Percentiles rank a stretch among this genome's conserved stretches.
Conservation (phyloP, 208 protist species). For the Phytomonas sp. region DNA sequence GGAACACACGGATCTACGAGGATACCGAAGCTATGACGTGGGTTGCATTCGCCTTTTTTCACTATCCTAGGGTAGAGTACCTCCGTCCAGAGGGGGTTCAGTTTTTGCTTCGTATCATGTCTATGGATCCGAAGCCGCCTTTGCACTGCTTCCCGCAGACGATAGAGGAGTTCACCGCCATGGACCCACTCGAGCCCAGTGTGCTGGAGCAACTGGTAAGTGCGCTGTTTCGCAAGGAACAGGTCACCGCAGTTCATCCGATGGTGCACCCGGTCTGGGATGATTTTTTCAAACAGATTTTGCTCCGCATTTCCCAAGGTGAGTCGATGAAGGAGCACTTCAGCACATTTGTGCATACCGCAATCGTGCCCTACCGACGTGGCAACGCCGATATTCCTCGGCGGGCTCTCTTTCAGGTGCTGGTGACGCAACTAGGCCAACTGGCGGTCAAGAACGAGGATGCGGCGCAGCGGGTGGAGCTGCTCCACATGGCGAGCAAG, state of each 20-base stretch:
- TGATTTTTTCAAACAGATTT: conserved; percentile 71
- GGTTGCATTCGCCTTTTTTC: conserved; percentile 79
- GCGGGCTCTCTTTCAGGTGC: conserved; percentile 64
- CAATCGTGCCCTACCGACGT: conserved; percentile 76
- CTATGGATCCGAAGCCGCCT: conserved; percentile 18
- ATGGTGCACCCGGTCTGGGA: conserved; percentile 87
- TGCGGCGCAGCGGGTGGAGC: conserved; percentile 52
- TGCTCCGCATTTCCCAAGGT: conserved; percentile 49
- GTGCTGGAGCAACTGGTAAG: conserved; percentile 75
- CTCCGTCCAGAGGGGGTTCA: conserved; percentile 82
- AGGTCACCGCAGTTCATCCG: conserved; percentile 71
- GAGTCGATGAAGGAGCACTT: conserved; percentile 86
- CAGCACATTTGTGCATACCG: conserved; percentile 74
- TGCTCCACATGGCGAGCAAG: conserved; percentile 67
- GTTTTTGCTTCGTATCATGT: conserved; percentile 68
- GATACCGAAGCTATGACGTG: conserved; percentile 51
- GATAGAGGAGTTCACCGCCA: conserved; percentile 31
- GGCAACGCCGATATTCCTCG: conserved; percentile 70
- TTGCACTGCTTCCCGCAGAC: conserved; percentile 20
- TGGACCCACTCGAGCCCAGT: conserved; percentile 68
- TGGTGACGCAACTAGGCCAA: conserved; percentile 68
- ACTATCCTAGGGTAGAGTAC: conserved; percentile 85
- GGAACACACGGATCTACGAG: conserved; percentile 22
- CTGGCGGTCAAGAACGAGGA: conserved; percentile 67
- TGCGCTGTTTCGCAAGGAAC: conserved; percentile 83